phyloP scores from a whole-genome alignment of 176 grass and related monocot species.

The Musa acuminata region DNA sequence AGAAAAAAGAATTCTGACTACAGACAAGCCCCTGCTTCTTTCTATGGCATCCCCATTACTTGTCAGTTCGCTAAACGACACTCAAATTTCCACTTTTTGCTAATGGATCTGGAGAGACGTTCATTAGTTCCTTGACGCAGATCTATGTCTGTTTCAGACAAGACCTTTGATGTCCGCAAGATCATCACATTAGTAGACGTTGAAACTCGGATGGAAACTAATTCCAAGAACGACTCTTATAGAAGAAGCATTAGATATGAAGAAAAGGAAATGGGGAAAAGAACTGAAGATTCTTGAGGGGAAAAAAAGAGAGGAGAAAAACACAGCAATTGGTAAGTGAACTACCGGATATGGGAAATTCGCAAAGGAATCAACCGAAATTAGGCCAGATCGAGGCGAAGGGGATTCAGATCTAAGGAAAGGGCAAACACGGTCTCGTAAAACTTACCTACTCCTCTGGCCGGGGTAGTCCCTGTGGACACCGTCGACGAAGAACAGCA shows the following conservation, averaged over 20 bases:
- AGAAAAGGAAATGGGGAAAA: not conserved
- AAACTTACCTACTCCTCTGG: constrained; percentile 36
- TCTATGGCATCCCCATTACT: too few relatives aligned
- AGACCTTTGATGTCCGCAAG: not conserved
- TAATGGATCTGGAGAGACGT: too few relatives aligned
- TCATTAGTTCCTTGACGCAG: too few relatives aligned
- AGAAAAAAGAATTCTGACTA: too few relatives aligned
- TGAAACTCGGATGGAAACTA: not conserved
- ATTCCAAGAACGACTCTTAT: not conserved
- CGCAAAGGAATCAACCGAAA: not conserved
- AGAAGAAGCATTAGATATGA: too few relatives aligned
- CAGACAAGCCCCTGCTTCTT: too few relatives aligned
- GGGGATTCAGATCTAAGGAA: constrained; percentile 4
- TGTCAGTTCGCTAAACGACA: too few relatives aligned
- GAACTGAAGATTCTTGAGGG: not conserved
- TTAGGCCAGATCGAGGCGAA: not conserved
- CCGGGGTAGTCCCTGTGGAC: constrained; percentile 55
- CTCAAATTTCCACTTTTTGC: too few relatives aligned
- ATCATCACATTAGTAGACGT: not conserved
- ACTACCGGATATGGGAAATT: not conserved
- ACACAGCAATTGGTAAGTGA: not conserved
- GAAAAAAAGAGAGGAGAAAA: not conserved
- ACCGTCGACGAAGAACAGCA: constrained; percentile 76
- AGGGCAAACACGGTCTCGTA: not conserved
- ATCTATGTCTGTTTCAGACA: too few relatives aligned